These are phyloP conservation scores for Medicago arabica DNA, from an alignment of 306 rosid species.

Conservation along the genomic window DNA sequence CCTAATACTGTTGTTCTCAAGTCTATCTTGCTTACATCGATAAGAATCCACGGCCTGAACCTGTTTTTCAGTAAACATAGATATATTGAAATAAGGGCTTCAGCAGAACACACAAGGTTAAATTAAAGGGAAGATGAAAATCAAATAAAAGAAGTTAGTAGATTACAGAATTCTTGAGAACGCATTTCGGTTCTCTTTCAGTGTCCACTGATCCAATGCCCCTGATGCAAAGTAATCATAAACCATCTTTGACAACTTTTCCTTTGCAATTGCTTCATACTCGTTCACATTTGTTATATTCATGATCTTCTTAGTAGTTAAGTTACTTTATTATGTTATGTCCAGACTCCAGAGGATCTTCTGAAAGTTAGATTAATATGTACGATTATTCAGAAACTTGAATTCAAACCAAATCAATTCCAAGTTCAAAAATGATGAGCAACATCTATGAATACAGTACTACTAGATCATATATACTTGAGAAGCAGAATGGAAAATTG, in stretches of 20 bases:
- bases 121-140: neutral
- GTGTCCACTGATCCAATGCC: constrained; percentile 96
- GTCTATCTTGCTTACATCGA: constrained; percentile 80
- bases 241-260: constrained; percentile 85
- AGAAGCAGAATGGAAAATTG: too few species aligned
- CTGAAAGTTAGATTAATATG: neutral
- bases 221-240: constrained; percentile 95
- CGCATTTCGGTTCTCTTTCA: constrained; percentile 77
- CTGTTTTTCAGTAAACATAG: neutral
- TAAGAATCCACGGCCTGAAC: constrained; percentile 5
- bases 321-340: neutral
- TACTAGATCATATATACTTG: neutral
- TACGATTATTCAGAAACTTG: constrained; percentile 19
- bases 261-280: constrained; percentile 85
- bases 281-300: constrained; percentile 85
- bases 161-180: constrained; percentile 88
- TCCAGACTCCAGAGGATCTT: neutral
- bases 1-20: constrained; percentile 10
- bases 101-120: neutral
- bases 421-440: constrained; percentile 10
- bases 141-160: constrained; percentile 8
- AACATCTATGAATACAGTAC: neutral
- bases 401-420: constrained; percentile 32
- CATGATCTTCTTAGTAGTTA: neutral
- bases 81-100: constrained; percentile 11